Base-by-base conservation (phyloP, 1,284 basidiomycete genomes). In the Sutorius eximius region DNA sequence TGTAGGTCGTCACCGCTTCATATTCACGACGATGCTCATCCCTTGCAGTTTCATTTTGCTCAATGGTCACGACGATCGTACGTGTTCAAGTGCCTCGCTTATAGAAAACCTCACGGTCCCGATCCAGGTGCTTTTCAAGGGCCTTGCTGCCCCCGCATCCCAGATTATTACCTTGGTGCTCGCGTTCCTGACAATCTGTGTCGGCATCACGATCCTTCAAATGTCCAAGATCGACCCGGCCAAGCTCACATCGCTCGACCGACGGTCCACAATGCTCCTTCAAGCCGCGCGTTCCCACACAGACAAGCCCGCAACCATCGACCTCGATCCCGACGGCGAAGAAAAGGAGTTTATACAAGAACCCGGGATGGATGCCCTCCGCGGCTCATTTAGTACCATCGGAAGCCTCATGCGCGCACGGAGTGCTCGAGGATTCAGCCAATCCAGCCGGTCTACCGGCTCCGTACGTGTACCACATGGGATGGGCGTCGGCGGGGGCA, bases 181-280 rank as follows among this genome's bases (percentile, higher is more conserved):
- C 74, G 95, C 88, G 18, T 98, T 98, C 79, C 74, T 93, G 61
- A 85, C 89, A 59, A 95, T 94, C 58, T 95, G 85, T 64, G 75
- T 92, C 16, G 95, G 95, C 22, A 98, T 98, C 70, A 92, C 90
- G 18, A 86, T 99, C 58, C 85, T 99, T 10, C 96, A 99, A 73
- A 88, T 99, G 81, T 96, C 93, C 72, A 98, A 98, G 73, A 82
- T 94, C 60, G 92, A 95, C 67, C 92, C 92, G 4, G 77, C 75
- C 29, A 75, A 86, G 53, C 80, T 97, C 63, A 67, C 66, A n/a
- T 79, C 77, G 53, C 86, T 97, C 64, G 95, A 95, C 68, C 80
- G 94, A 33, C 82, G 86, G 36, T 89, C 90, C 5, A 96, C 94
- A 0, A 82, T 96, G 42, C 83, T 97, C 30, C 79, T 97, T 24